Evolutionary conservation across 2,329 filamentous ascomycete species (phyloP).

Genomic region (Ramichloridium luteum): DNA sequence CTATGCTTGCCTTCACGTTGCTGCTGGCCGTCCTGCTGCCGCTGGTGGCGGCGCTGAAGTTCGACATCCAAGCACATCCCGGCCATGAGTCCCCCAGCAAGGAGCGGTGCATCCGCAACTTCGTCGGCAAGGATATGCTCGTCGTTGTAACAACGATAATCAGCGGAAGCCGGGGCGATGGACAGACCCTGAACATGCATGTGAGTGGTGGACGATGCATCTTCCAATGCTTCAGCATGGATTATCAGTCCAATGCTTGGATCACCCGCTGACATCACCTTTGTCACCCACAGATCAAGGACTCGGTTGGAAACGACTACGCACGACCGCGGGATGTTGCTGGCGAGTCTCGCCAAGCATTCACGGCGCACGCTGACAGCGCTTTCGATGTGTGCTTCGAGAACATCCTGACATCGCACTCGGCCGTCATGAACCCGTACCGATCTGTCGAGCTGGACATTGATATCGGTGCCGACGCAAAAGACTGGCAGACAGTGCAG

Average conservation of each 20-base stretch:
- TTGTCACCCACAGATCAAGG: slow-evolving; percentile 58
- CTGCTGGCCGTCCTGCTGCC: slow-evolving; percentile 30
- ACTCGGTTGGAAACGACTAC: slow-evolving; percentile 93
- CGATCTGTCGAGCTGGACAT: slow-evolving; percentile 84
- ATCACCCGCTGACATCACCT: slow-evolving; percentile 2
- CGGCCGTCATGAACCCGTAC: slow-evolving; percentile 36
- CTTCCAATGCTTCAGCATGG: not conserved
- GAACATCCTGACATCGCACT: slow-evolving; percentile 51
- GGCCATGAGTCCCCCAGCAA: slow-evolving; percentile 50
- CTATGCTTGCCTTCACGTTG: slow-evolving; percentile 22
- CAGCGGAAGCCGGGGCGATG: slow-evolving; percentile 77
- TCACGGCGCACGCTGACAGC: slow-evolving; percentile 82
- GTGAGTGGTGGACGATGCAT: slow-evolving; percentile 41
- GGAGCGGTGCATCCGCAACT: slow-evolving; percentile 92
- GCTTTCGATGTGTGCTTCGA: slow-evolving; percentile 96
- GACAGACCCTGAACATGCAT: slow-evolving; percentile 87
- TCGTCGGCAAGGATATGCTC: slow-evolving; percentile 79
- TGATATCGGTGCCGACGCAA: slow-evolving; percentile 91
- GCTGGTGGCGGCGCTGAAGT: slow-evolving; percentile 62
- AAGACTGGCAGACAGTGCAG: slow-evolving; percentile 96
- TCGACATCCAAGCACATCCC: slow-evolving; percentile 67
- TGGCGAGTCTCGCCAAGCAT: slow-evolving; percentile 84
- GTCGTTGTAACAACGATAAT: slow-evolving; percentile 90
- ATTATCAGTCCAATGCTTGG: not conserved
- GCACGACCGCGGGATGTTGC: slow-evolving; percentile 80